Evolutionary conservation across 257 asterid species (phyloP).

Genomic region (Coffea canephora): DNA sequence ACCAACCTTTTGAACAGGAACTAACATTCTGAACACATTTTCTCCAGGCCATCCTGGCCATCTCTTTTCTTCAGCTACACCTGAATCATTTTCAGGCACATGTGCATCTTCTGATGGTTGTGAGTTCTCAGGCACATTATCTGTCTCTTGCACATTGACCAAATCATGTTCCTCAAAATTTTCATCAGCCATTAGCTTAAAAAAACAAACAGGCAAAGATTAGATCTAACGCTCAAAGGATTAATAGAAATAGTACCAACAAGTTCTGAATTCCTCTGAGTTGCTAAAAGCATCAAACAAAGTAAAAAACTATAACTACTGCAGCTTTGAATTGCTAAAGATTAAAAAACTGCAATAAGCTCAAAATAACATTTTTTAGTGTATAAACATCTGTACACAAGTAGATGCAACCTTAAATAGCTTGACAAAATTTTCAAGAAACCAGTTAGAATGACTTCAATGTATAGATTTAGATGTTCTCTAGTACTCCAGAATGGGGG

Average conservation of each 20-base stretch:
- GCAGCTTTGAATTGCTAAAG: neutral
- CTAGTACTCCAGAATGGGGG: neutral
- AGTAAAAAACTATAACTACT: too few relatives aligned
- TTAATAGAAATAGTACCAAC: neutral
- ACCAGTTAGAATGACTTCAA: neutral
- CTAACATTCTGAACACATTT: slow-evolving; percentile 64
- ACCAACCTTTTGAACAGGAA: slow-evolving; percentile 71
- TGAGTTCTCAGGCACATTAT: slow-evolving; percentile 30
- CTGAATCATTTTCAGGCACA: slow-evolving; percentile 35
- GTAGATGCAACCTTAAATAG: neutral
- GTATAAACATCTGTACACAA: neutral
- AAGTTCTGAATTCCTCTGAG: too few relatives aligned
- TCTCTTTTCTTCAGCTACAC: slow-evolving; percentile 49
- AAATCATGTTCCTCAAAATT: slow-evolving; percentile 26
- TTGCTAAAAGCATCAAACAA: neutral
- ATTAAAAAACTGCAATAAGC: neutral
- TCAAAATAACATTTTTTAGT: neutral
- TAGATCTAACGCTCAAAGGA: neutral
- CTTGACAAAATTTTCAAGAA: neutral
- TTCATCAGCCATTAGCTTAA: slow-evolving; percentile 49
- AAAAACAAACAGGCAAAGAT: neutral
- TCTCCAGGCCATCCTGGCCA: slow-evolving; percentile 96
- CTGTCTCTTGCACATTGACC: slow-evolving; percentile 24
- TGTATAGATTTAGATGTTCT: neutral
- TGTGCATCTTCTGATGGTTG: slow-evolving; percentile 34